A percentile compares a stretch with the other conserved stretches of the same genome.
Conservation (phyloP, 768 basidiomycete genomes). For the Calocybe cyanea region DNA sequence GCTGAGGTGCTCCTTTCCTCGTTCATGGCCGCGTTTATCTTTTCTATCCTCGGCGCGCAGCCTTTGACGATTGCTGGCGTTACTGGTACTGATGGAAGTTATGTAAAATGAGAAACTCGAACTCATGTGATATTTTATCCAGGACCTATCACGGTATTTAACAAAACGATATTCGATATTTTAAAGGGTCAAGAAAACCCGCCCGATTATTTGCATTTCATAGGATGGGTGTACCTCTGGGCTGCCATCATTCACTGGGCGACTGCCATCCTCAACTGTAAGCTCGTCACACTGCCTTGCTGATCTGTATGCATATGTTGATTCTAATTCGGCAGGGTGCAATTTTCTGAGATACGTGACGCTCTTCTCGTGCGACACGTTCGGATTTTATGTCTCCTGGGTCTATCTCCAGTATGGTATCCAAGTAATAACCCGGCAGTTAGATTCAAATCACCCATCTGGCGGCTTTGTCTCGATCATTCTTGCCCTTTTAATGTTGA, state of each 20-base stretch:
- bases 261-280: slow-evolving; percentile 76
- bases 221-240: slow-evolving; percentile 94
- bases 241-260: slow-evolving; percentile 83
- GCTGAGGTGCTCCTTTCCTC: slow-evolving; percentile 79
- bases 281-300: slow-evolving; percentile 14
- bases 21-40: slow-evolving; percentile 87
- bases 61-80: slow-evolving; percentile 92
- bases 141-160: slow-evolving; percentile 92
- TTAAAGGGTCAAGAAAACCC: slow-evolving; percentile 50
- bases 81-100: slow-evolving; percentile 47
- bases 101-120: not conserved
- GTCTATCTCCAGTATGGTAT: slow-evolving; percentile 89
- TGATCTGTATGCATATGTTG: not conserved
- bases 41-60: slow-evolving; percentile 85
- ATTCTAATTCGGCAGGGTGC: slow-evolving; percentile 47
- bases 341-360: slow-evolving; percentile 87
- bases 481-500: slow-evolving; percentile 75
- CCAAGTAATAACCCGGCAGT: slow-evolving; percentile 77
- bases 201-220: slow-evolving; percentile 78
- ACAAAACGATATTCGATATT: slow-evolving; percentile 85
- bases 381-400: slow-evolving; percentile 91
- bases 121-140: slow-evolving; percentile 4
- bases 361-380: slow-evolving; percentile 87
- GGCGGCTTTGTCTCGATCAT: slow-evolving; percentile 64
- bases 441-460: slow-evolving; percentile 33